These are phyloP conservation scores for Phytophthora uliginosa DNA, from an alignment of 352 stramenopile genomes.

Conservation along the genomic window DNA sequence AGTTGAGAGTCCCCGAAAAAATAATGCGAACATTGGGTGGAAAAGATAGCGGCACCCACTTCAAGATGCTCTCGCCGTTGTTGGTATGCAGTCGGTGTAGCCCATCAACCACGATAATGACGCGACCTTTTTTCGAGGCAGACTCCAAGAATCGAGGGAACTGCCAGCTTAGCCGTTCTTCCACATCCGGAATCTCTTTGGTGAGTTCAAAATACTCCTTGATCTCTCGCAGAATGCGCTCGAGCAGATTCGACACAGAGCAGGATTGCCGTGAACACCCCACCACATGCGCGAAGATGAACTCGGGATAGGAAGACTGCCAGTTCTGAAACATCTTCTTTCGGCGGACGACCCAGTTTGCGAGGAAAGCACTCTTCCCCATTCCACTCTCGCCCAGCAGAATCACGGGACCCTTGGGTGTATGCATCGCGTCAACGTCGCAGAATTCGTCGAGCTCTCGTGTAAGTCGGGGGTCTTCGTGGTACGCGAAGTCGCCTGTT, in stretches of 20 bases:
- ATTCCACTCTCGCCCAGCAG: constrained; percentile 78
- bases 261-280: constrained; percentile 90
- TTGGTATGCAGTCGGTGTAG: constrained; percentile 87
- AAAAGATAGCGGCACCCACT: constrained; percentile 92
- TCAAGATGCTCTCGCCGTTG: constrained; percentile 91
- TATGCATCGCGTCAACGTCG: constrained; percentile 88
- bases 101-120: constrained; percentile 93
- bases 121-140: constrained; percentile 89
- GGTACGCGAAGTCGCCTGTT: constrained; percentile 80
- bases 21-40: constrained; percentile 92
- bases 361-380: constrained; percentile 82
- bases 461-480: constrained; percentile 70
- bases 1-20: constrained; percentile 74
- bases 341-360: constrained; percentile 84
- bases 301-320: constrained; percentile 85
- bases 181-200: constrained; percentile 84
- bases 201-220: constrained; percentile 94
- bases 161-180: constrained; percentile 92
- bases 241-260: constrained; percentile 87
- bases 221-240: constrained; percentile 90
- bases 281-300: constrained; percentile 94
- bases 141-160: constrained; percentile 92
- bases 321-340: constrained; percentile 91
- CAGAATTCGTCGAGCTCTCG: constrained; percentile 87
- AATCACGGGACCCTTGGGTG: constrained; percentile 81